phyloP scores from a whole-genome alignment of 2,329 filamentous ascomycete genomes.

The Fusarium miscanthi region DNA sequence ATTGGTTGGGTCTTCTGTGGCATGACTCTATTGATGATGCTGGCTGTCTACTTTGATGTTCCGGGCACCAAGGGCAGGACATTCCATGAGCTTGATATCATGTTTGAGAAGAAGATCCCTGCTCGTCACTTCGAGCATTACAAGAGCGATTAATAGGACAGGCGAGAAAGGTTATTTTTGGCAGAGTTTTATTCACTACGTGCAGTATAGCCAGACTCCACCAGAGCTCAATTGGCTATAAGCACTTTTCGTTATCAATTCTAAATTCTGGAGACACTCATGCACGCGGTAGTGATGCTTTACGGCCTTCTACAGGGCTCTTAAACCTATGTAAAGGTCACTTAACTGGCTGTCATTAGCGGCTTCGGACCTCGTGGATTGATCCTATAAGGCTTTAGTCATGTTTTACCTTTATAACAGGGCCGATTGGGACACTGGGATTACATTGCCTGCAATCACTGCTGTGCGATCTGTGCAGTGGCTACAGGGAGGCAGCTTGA shows the following conservation, averaged over 20 bases:
- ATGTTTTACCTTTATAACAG: rapidly evolving
- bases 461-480: rapidly evolving
- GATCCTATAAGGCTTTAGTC: too few relatives aligned
- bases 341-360: too few relatives aligned
- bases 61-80: conserved; percentile 14
- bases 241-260: neutral
- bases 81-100: conserved; percentile 10
- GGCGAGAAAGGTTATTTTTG: neutral
- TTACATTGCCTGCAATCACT: neutral
- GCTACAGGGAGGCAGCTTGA: too few relatives aligned
- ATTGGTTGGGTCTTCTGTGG: conserved; percentile 15
- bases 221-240: neutral
- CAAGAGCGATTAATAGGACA: neutral
- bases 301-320: neutral
- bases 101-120: conserved; percentile 8
- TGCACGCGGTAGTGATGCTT: neutral
- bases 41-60: conserved; percentile 9
- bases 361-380: too few relatives aligned
- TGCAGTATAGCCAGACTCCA: neutral
- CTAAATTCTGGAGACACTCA: neutral
- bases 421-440: rapidly evolving
- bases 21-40: conserved; percentile 1
- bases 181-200: neutral
- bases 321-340: neutral
- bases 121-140: conserved; percentile 1